Conservation (phyloP, 257 asterid genomes). For the Solanum pinnatisectum region DNA sequence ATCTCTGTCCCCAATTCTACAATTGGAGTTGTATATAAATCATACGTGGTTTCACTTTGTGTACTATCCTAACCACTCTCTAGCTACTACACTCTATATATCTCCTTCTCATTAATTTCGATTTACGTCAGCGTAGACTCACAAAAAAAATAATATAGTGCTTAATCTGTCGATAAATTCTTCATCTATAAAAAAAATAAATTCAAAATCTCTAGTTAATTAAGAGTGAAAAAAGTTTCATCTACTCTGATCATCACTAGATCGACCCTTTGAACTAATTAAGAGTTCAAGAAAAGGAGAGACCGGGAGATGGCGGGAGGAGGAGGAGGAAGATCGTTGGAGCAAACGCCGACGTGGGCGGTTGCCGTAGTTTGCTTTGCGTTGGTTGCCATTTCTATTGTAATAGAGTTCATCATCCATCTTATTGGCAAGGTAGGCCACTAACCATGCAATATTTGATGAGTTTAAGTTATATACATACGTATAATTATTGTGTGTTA, state of each 20-base stretch:
- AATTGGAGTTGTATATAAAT: neutral
- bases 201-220: neutral
- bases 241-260: neutral
- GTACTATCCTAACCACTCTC: neutral
- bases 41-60: neutral
- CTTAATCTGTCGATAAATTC: neutral
- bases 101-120: neutral
- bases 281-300: neutral
- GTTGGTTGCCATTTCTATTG: conserved; percentile 54
- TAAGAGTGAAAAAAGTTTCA: neutral
- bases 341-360: conserved; percentile 92
- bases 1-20: no score
- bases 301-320: conserved; percentile 56
- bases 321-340: conserved; percentile 58
- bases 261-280: neutral
- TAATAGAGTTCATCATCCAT: conserved; percentile 60
- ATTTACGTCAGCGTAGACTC: neutral
- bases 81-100: neutral
- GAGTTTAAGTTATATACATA: neutral
- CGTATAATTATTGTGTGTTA: neutral
- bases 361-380: conserved; percentile 74
- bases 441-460: neutral
- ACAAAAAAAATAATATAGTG: neutral
- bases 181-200: neutral
- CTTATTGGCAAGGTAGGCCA: conserved; percentile 58